Base-by-base conservation (phyloP, 2,329 filamentous ascomycete species). In the Ploettnerulaceae sp. region DNA sequence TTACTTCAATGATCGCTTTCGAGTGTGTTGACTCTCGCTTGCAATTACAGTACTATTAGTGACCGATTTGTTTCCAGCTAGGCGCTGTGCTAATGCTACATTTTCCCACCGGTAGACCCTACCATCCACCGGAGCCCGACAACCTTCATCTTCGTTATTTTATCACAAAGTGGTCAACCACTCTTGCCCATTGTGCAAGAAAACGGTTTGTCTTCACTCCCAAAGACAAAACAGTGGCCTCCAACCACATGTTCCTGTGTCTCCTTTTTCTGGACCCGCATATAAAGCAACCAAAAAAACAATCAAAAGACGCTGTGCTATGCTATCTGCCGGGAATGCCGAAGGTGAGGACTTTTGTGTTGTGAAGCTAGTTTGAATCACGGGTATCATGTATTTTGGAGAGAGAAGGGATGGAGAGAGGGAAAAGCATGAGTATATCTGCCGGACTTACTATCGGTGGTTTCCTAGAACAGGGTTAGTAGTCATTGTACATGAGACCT, bases 341-440 rank as follows among this genome's bases (percentile, higher is more conserved):
- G 31, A 33, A 18, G n/a, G 15, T 7, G 25, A 12, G 49, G 41
- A 53, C 45, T 33, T 32, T 48, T 49, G 49, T 44, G 39, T 39
- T 43, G 45, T 47, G 46, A 39, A 45, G 32, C 37, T 50, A 20
- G 33, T 34, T 42, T 44, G 48, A 25, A 48, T 47, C 35, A 48
- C 34, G 47, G 51, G 45, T 50, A 50, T 55, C 49, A 57, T 47
- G 45, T 46, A 35, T 39, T 32, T 48, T 47, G 45, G 35, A 48
- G 35, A 35, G 32, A 24, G 38, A 47, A 37, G 44, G 36, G 34
- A 24, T 37, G 31, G 20, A 38, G 42, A 49, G 32, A 37, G 38
- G 54, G 29, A 20, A 31, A 25, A 42, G 47, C 29, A 46, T 35
- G 26, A 45, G 43, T 52, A 58, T 60, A 61, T 55, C 53, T 60